Evolutionary conservation across 306 rosid genomes (phyloP), one percentile per base, ranked within the genome.

Genomic region (Sicyos baderoa): DNA sequence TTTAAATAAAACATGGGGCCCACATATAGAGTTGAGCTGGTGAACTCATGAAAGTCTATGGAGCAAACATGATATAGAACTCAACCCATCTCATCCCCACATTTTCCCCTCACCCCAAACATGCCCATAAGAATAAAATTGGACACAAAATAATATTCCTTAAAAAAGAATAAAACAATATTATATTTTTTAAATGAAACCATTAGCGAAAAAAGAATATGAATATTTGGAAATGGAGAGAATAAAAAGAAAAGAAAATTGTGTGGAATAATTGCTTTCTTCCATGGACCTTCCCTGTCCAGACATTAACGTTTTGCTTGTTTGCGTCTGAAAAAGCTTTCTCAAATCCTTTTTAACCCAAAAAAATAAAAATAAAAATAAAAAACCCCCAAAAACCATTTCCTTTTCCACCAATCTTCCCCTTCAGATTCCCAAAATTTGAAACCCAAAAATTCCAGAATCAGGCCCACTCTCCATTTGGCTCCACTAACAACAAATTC

Each of bases 401-500:
- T 32, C 47, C 6, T 14, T 7, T 59, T 29, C 25, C 13, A 49
- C 11, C 14, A 4, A 29, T 29, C 35, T 29, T 29, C 35, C 35
- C 35, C 35, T 62, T 62, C 68, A 63, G 69, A 63, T 63, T 63
- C 69, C 69, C 69, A 3, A 62, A 62, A 63, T 37, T n/a, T 17
- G 9, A 61, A 4, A 29, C 0, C 40, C 4, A 29, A 16, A 27
- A 58, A 58, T 27, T 58, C 44, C 19, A 58, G 48, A n/a, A n/a
- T 35, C 66, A 59, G 10, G 14, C 63, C 63, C 66, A 35, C 67
- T 60, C 17, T 7, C 67, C 67, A 16, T 60, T 32, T 32, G 66
- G 66, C 65, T 15, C 35, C 21, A 16, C n/a, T 7, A 27, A 25
- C 15, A 55, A 6, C 15, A 29, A 59, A 59, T 59, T 29, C 47